Evolutionary conservation across 2,329 filamentous ascomycete species (phyloP).

Genomic region (Neonectria neomacrospora): DNA sequence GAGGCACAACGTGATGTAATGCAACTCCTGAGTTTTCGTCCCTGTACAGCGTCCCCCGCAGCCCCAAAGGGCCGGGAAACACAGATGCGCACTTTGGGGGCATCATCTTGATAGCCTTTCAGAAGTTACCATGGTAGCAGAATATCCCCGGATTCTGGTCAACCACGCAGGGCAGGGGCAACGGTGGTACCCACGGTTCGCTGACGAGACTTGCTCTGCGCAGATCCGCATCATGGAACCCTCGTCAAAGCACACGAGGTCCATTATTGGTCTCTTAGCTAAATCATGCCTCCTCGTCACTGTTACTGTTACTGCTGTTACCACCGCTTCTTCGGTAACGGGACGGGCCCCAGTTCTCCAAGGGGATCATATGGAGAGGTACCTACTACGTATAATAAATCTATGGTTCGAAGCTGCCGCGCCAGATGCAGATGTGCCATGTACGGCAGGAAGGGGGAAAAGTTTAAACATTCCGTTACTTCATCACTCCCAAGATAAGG

Average conservation of each 20-base stretch:
- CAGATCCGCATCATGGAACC: neutral
- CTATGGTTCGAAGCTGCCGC: conserved; percentile 3
- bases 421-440: conserved; percentile 19
- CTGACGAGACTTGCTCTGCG: neutral
- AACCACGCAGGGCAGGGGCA: neutral
- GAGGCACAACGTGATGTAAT: conserved; percentile 10
- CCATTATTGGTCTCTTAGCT: neutral
- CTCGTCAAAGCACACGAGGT: neutral
- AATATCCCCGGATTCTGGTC: neutral
- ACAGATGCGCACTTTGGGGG: neutral
- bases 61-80: neutral
- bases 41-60: conserved; percentile 7
- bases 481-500: conserved; percentile 27
- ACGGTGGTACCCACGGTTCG: neutral
- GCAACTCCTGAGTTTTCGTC: conserved; percentile 4
- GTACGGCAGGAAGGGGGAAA: conserved; percentile 10
- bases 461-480: conserved; percentile 26
- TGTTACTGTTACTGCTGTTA: neutral
- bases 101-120: neutral
- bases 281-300: neutral
- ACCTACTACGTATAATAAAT: conserved; percentile 4
- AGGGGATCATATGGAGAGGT: neutral
- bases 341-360: too few relatives aligned
- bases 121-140: neutral
- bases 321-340: neutral